Evolutionary conservation across 306 rosid species (phyloP).

Genomic region (Delonix regia): DNA sequence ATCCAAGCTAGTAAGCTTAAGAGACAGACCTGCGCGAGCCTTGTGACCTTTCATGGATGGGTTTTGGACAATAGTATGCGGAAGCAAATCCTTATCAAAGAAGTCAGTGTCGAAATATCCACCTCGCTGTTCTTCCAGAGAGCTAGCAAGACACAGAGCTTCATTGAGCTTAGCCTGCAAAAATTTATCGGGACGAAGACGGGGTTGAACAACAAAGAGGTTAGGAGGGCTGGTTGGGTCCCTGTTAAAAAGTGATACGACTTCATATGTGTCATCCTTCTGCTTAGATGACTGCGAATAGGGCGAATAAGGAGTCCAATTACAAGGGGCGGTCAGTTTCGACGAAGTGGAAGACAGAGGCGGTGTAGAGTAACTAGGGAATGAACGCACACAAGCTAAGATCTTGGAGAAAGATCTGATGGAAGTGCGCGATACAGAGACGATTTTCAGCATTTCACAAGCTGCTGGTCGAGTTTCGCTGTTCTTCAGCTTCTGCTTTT

Average conservation of each 20-base stretch:
- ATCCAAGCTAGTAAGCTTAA: background rate
- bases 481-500: background rate
- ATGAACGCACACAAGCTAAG: constrained; percentile 27
- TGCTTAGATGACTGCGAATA: constrained; percentile 48
- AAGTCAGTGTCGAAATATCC: constrained; percentile 61
- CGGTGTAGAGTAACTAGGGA: constrained; percentile 5
- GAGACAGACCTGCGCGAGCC: constrained; percentile 70
- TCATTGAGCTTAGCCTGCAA: constrained; percentile 88
- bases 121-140: constrained; percentile 86
- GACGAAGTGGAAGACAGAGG: constrained; percentile 27
- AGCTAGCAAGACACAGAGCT: constrained; percentile 88
- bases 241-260: constrained; percentile 41
- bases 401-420: constrained; percentile 42
- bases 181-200: constrained; percentile 64
- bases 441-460: constrained; percentile 52
- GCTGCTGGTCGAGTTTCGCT: background rate
- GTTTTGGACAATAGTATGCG: constrained; percentile 77
- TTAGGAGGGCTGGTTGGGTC: constrained; percentile 57
- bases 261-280: constrained; percentile 38
- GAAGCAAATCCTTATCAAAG: constrained; percentile 71
- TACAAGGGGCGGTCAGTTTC: constrained; percentile 18
- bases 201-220: constrained; percentile 90
- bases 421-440: constrained; percentile 29
- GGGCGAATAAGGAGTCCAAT: constrained; percentile 29
- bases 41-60: constrained; percentile 66